phyloP scores from a whole-genome alignment of 2,329 filamentous ascomycete species.

The Thermothelomyces thermophilus region DNA sequence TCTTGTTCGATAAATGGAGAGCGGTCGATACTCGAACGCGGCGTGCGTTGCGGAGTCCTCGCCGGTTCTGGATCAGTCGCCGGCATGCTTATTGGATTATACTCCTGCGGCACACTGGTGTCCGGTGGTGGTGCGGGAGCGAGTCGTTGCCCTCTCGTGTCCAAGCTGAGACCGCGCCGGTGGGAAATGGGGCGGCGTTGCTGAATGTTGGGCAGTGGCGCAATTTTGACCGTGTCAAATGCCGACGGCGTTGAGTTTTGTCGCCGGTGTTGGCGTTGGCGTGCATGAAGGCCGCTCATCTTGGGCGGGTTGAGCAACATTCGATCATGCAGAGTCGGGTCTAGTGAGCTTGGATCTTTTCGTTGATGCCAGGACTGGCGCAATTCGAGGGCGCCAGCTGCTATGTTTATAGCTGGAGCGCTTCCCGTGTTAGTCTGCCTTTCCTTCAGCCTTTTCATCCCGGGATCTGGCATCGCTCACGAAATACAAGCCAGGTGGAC shows the following conservation, averaged over 20 bases:
- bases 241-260: constrained; percentile 79
- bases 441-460: background rate
- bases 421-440: constrained; percentile 1
- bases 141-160: constrained; percentile 59
- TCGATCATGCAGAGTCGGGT: constrained; percentile 20
- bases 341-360: constrained; percentile 19
- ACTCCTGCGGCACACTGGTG: constrained; percentile 38
- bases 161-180: constrained; percentile 78
- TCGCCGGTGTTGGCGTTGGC: constrained; percentile 71
- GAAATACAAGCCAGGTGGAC: constrained; percentile 79
- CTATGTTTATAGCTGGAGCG: constrained; percentile 27
- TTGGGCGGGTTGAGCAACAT: constrained; percentile 41
- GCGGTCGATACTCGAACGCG: constrained; percentile 64
- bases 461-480: constrained; percentile 53
- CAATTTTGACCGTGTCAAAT: constrained; percentile 68
- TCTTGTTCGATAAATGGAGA: constrained; percentile 25
- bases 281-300: constrained; percentile 64
- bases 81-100: constrained; percentile 46
- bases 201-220: constrained; percentile 53
- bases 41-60: constrained; percentile 64
- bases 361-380: constrained; percentile 36
- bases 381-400: constrained; percentile 40
- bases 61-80: constrained; percentile 52
- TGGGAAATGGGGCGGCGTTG: constrained; percentile 46
- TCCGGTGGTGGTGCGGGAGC: constrained; percentile 23